Conservation (phyloP, 2,329 filamentous ascomycete species). For the Cladosporium austrohemisphaericum region DNA sequence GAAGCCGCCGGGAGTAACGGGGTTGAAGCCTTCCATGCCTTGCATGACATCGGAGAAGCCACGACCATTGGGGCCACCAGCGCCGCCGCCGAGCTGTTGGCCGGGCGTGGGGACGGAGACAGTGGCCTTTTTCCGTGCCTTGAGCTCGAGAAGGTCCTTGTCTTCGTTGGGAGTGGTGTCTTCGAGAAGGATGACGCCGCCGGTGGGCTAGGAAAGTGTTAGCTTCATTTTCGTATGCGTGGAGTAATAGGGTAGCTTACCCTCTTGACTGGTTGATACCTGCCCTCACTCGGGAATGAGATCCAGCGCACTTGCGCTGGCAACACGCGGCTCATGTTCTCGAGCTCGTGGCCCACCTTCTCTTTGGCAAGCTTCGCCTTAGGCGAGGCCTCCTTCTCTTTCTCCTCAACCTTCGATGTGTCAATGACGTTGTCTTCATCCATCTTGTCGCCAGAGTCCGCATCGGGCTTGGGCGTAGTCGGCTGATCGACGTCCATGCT, state of each 20-base stretch:
- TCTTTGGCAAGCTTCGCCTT: conserved; percentile 66
- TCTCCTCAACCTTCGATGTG: conserved; percentile 36
- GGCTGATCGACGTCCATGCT: conserved; percentile 93
- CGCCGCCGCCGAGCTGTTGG: conserved; percentile 21
- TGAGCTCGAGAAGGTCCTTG: conserved; percentile 82
- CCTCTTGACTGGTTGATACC: conserved; percentile 92
- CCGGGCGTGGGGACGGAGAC: conserved; percentile 41
- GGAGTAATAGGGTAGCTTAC: conserved; percentile 48
- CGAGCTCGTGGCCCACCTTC: conserved; percentile 91
- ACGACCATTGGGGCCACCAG: too few relatives aligned
- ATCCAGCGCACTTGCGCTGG: conserved; percentile 93
- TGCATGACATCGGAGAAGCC: too few relatives aligned
- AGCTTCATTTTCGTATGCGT: conserved; percentile 29
- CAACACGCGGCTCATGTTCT: conserved; percentile 94
- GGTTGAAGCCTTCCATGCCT: conserved; percentile 27
- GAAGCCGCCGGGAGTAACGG: conserved; percentile 13
- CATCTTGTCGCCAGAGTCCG: conserved; percentile 71
- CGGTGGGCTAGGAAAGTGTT: conserved; percentile 67
- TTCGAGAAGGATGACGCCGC: conserved; percentile 85
- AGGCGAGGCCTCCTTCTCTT: conserved; percentile 57
- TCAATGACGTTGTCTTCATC: conserved; percentile 54
- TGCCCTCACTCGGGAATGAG: conserved; percentile 74
- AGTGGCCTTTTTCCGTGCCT: conserved; percentile 71
- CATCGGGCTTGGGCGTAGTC: conserved; percentile 65
- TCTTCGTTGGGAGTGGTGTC: conserved; percentile 76